These are phyloP conservation scores for Plasmodium malariae DNA, from an alignment of 169 alveolate species.

Conservation along the genomic window DNA sequence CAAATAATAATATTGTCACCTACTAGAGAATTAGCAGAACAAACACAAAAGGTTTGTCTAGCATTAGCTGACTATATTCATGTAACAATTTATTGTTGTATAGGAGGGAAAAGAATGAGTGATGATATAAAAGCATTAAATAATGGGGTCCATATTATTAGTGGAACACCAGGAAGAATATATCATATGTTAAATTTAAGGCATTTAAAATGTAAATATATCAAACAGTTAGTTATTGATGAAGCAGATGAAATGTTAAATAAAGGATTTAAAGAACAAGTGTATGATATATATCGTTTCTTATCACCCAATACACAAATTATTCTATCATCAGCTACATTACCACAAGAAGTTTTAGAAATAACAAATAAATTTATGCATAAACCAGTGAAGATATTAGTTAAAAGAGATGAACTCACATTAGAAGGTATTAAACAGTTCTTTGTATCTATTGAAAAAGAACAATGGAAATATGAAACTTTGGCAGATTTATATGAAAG, in stretches of 20 bases:
- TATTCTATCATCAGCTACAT: constrained; percentile 97
- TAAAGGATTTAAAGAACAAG: constrained; percentile 97
- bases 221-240: constrained; percentile 96
- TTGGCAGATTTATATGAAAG: constrained; percentile 96
- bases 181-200: constrained; percentile 97
- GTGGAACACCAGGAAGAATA: constrained; percentile 99
- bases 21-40: constrained; percentile 99
- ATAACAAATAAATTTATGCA: constrained; percentile 97
- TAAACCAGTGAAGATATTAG: constrained; percentile 96
- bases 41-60: constrained; percentile 94
- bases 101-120: constrained; percentile 99
- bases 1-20: constrained; percentile 98
- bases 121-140: constrained; percentile 96
- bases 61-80: constrained; percentile 94
- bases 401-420: constrained; percentile 98
- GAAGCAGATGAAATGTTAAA: constrained; percentile 99
- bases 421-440: constrained; percentile 99
- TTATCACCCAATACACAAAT: constrained; percentile 90
- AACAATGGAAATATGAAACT: constrained; percentile 97
- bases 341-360: constrained; percentile 97
- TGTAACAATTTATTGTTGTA: constrained; percentile 96
- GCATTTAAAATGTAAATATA: constrained; percentile 92
- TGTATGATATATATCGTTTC: constrained; percentile 88
- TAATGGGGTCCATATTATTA: constrained; percentile 99
- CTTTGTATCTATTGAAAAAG: constrained; percentile 98